These are phyloP conservation scores for Penicillium antarcticum DNA, from an alignment of 495 filamentous ascomycete species.

Conservation along the genomic window DNA sequence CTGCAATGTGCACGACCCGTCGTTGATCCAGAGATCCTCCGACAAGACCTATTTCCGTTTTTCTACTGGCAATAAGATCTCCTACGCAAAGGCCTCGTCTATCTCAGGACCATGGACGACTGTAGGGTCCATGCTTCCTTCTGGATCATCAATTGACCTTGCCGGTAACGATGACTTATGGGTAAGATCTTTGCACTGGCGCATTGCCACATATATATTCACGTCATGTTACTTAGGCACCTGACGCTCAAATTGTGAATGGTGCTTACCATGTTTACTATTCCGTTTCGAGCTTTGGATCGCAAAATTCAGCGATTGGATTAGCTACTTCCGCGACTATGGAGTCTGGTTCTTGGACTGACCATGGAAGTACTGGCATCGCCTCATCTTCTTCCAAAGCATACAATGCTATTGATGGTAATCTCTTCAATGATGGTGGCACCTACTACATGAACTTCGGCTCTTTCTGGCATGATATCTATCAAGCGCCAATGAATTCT, in stretches of 20 bases:
- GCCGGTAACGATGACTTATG: slow-evolving; percentile 60
- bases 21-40: slow-evolving; percentile 56
- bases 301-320: slow-evolving; percentile 64
- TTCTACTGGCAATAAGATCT: slow-evolving; percentile 63
- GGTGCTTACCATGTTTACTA: slow-evolving; percentile 69
- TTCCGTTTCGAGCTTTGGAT: slow-evolving; percentile 64
- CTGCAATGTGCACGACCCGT: slow-evolving; percentile 64
- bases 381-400: slow-evolving; percentile 36
- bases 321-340: slow-evolving; percentile 62
- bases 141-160: slow-evolving; percentile 59
- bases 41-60: slow-evolving; percentile 74
- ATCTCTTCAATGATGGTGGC: slow-evolving; percentile 50
- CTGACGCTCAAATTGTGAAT: slow-evolving; percentile 56
- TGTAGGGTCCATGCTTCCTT: slow-evolving; percentile 55
- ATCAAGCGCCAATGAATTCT: slow-evolving; percentile 58
- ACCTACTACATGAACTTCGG: slow-evolving; percentile 63
- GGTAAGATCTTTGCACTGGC: slow-evolving; percentile 36
- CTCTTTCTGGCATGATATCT: slow-evolving; percentile 68
- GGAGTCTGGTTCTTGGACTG: slow-evolving; percentile 58
- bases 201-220: not conserved
- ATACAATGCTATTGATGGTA: slow-evolving; percentile 75
- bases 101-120: slow-evolving; percentile 66
- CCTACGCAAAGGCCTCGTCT: slow-evolving; percentile 56
- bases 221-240: slow-evolving; percentile 49
- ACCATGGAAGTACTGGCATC: slow-evolving; percentile 52